phyloP scores from a whole-genome alignment of 164 flowering plant genomes.

The Tetracentron sinense region DNA sequence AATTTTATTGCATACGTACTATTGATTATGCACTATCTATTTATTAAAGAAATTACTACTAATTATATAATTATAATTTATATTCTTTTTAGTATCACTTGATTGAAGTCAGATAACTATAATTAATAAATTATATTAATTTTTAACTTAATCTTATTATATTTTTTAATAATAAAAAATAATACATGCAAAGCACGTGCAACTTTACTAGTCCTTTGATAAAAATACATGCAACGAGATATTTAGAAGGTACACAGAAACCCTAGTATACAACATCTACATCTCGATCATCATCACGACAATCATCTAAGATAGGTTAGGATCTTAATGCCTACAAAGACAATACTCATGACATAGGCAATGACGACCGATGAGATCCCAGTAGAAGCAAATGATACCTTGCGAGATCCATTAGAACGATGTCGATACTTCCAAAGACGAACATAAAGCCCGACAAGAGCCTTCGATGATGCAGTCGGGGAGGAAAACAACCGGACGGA shows the following conservation, averaged over 20 bases:
- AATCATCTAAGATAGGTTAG: conserved; percentile 64
- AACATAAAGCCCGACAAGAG: conserved; percentile 97
- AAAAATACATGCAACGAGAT: no score
- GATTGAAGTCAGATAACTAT: no score
- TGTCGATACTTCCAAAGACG: conserved; percentile 83
- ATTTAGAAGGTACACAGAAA: not conserved
- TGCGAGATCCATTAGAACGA: conserved; percentile 81
- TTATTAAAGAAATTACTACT: no score
- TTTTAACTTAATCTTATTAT: no score
- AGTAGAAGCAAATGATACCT: conserved; percentile 60
- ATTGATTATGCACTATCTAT: no score
- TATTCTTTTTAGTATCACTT: no score
- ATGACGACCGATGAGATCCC: conserved; percentile 63
- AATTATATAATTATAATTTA: no score
- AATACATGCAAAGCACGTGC: no score
- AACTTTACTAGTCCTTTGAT: no score
- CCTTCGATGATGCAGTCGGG: conserved; percentile 90
- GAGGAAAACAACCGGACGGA: conserved; percentile 80
- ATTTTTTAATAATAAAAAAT: no score
- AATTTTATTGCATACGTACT: no score
- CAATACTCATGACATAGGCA: conserved; percentile 91
- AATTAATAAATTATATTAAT: no score
- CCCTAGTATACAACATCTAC: not conserved
- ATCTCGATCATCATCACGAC: not conserved
- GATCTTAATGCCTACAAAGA: conserved; percentile 89